Percentiles rank a stretch among this genome's conserved stretches.
Evolutionary conservation across 1,284 basidiomycete genomes (phyloP).

Genomic region (Schizopora paradoxa): DNA sequence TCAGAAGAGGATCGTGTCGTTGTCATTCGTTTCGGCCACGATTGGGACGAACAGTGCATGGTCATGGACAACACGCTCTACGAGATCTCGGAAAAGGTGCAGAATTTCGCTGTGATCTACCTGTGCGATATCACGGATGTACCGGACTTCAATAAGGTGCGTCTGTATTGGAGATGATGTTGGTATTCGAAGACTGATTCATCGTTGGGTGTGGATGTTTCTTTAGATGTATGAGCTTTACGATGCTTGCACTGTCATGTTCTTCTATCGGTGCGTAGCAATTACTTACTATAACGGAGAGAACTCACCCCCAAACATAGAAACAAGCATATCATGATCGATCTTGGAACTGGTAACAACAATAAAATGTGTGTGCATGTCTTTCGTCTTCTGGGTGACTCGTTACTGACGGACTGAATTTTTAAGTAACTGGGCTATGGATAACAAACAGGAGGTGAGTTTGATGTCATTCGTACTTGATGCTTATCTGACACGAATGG

Average conservation of each 20-base stretch:
- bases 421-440: slow-evolving; percentile 91
- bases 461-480: slow-evolving; percentile 2
- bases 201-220: background rate
- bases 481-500: background rate
- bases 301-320: slow-evolving; percentile 35
- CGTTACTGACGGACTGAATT: slow-evolving; percentile 1
- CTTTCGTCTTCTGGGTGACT: no score
- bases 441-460: slow-evolving; percentile 90
- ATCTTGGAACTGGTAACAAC: slow-evolving; percentile 98
- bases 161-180: background rate
- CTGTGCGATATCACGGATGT: slow-evolving; percentile 95
- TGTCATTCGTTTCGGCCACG: slow-evolving; percentile 92
- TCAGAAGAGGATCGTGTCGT: slow-evolving; percentile 97
- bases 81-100: slow-evolving; percentile 89
- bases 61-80: slow-evolving; percentile 98
- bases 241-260: slow-evolving; percentile 95
- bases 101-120: slow-evolving; percentile 98
- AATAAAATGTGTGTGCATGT: slow-evolving; percentile 84
- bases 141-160: slow-evolving; percentile 97
- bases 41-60: slow-evolving; percentile 96
- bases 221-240: slow-evolving; percentile 90
- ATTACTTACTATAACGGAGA: slow-evolving; percentile 2
- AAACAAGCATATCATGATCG: slow-evolving; percentile 99
- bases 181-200: slow-evolving; percentile 6
- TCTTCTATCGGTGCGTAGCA: slow-evolving; percentile 81